phyloP scores from a whole-genome alignment of 2,329 filamentous ascomycete genomes.

The Blastomyces emzantsi region DNA sequence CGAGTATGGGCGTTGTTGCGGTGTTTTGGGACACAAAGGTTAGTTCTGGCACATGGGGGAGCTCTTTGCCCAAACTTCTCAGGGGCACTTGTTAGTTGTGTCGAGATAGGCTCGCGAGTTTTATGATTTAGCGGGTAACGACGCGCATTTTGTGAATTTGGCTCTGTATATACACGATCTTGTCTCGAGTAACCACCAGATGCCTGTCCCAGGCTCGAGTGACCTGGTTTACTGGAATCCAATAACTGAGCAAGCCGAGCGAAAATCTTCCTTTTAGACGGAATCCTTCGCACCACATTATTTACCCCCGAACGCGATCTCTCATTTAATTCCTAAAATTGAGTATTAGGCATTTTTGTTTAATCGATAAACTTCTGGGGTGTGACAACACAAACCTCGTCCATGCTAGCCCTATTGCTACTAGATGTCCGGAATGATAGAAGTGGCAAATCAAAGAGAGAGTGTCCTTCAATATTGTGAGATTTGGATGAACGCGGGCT shows the following conservation, averaged over 20 bases:
- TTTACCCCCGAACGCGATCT: neutral
- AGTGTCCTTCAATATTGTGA: neutral
- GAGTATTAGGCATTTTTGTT: neutral
- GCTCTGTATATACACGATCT: neutral
- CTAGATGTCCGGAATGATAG: neutral
- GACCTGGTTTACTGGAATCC: constrained; percentile 12
- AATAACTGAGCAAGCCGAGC: constrained; percentile 13
- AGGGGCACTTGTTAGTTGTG: neutral
- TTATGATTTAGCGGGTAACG: neutral
- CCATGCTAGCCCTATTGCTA: neutral
- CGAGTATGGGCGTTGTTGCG: constrained; percentile 9
- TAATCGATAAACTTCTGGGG: neutral
- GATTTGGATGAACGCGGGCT: neutral
- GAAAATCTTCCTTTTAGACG: constrained; percentile 11
- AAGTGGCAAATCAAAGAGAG: neutral
- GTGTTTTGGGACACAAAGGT: constrained; percentile 11
- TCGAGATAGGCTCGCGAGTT: neutral
- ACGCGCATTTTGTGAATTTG: neutral
- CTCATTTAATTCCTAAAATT: neutral
- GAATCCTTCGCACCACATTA: neutral
- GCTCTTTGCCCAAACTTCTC: neutral
- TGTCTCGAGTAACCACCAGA: neutral
- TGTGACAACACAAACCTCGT: neutral
- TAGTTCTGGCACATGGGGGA: constrained; percentile 1
- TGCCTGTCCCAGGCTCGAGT: constrained; percentile 1